Evolutionary conservation across 2,329 filamentous ascomycete genomes (phyloP).

Genomic region (Macrophomina pseudophaseolina): DNA sequence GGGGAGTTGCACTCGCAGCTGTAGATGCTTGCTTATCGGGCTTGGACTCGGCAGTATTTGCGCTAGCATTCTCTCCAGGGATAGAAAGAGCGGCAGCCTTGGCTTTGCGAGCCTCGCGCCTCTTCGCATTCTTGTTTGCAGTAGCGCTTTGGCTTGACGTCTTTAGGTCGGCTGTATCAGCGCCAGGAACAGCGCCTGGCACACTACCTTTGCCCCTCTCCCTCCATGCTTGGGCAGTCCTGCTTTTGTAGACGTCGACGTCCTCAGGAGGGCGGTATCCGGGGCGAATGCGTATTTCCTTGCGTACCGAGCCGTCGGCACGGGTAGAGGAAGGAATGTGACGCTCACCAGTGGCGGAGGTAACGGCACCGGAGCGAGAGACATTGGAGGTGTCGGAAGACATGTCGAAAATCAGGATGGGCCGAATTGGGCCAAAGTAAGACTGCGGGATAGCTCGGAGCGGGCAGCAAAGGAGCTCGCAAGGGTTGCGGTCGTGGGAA

Average conservation of each 20-base stretch:
- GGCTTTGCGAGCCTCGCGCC: constrained; percentile 66
- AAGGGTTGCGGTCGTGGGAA: background rate
- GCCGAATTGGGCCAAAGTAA: constrained; percentile 5
- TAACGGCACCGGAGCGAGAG: constrained; percentile 63
- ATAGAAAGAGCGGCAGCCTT: constrained; percentile 56
- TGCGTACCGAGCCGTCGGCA: constrained; percentile 87
- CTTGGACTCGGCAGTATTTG: constrained; percentile 31
- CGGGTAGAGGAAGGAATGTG: constrained; percentile 88
- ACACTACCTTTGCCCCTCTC: constrained; percentile 72
- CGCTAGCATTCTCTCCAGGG: constrained; percentile 31
- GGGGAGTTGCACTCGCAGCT: constrained; percentile 32
- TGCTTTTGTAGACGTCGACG: constrained; percentile 94
- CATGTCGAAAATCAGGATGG: constrained; percentile 14
- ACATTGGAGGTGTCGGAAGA: constrained; percentile 40
- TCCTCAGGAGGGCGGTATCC: constrained; percentile 95
- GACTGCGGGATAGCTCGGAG: constrained; percentile 7
- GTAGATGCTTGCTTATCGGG: background rate
- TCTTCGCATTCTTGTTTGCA: constrained; percentile 86
- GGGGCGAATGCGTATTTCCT: constrained; percentile 90
- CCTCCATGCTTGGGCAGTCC: constrained; percentile 83
- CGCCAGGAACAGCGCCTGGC: constrained; percentile 69
- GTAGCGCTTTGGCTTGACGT: constrained; percentile 56
- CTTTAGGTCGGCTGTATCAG: constrained; percentile 40
- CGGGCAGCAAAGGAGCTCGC: background rate
- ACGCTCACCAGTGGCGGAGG: constrained; percentile 76